Conservation (phyloP, 2,329 filamentous ascomycete species). For the Lachnellula suecica region DNA sequence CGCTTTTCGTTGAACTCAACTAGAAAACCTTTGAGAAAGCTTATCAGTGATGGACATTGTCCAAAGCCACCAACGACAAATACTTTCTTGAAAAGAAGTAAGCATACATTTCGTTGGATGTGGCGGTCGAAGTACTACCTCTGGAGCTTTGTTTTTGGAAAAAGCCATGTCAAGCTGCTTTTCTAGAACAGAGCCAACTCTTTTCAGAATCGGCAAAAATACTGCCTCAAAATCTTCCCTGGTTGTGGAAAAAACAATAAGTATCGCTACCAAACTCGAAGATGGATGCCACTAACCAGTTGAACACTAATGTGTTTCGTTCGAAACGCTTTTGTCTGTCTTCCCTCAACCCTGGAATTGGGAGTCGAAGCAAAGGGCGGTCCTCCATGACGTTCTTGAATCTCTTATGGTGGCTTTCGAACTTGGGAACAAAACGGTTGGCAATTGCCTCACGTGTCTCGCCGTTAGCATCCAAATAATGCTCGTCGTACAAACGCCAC, state of each 20-base stretch:
- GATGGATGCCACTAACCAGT: conserved; percentile 2
- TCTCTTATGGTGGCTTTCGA: conserved; percentile 1
- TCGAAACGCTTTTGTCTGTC: conserved; percentile 13
- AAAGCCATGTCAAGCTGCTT: conserved; percentile 11
- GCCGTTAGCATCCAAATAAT: conserved; percentile 1
- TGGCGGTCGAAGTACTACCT: conserved; percentile 2
- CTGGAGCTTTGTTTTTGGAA: conserved; percentile 8
- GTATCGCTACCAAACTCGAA: not conserved
- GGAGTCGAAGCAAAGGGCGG: not conserved
- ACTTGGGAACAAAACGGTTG: not conserved
- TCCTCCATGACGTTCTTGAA: not conserved
- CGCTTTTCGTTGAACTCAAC: not conserved
- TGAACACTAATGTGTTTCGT: conserved; percentile 8
- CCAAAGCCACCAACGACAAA: conserved; percentile 26
- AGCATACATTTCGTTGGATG: not conserved
- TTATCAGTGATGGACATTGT: conserved; percentile 16
- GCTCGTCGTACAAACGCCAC: not conserved
- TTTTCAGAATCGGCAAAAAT: conserved; percentile 12
- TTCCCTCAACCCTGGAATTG: not conserved
- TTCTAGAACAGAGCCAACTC: conserved; percentile 7
- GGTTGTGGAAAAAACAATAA: not conserved
- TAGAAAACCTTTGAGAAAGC: conserved; percentile 5
- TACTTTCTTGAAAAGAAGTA: conserved; percentile 18
- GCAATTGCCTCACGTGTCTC: not conserved
- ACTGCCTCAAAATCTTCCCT: conserved; percentile 21